Conservation (phyloP, 108 stramenopile species). For the Discostella pseudostelligera region DNA sequence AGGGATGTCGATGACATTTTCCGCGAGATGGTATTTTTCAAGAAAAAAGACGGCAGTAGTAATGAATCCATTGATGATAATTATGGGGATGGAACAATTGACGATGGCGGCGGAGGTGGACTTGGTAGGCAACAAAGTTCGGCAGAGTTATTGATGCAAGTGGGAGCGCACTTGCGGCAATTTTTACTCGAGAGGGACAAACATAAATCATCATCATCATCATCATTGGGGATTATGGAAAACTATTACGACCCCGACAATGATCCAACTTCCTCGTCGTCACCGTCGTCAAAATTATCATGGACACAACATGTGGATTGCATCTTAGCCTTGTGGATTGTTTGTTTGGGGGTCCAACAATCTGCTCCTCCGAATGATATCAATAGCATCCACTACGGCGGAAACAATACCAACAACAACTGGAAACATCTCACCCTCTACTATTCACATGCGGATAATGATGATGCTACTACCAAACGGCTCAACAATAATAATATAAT, state of each 20-base stretch:
- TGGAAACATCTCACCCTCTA: too few species aligned
- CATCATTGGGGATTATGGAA: too few species aligned
- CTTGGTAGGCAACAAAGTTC: too few species aligned
- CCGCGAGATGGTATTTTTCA: background rate
- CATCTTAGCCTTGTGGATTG: background rate
- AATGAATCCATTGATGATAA: background rate
- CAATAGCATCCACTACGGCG: too few species aligned
- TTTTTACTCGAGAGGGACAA: conserved; percentile 3
- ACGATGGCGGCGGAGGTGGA: too few species aligned
- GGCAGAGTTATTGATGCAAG: background rate
- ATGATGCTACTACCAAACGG: background rate
- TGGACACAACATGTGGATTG: conserved; percentile 6
- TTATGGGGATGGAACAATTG: too few species aligned
- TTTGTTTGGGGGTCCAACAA: background rate
- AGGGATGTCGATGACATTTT: background rate
- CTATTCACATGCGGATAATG: background rate
- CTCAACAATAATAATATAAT: background rate
- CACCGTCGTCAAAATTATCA: background rate
- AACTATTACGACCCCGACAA: too few species aligned
- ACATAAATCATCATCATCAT: too few species aligned
- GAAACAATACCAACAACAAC: background rate
- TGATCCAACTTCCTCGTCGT: too few species aligned
- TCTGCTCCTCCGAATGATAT: background rate
- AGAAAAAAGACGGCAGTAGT: background rate
- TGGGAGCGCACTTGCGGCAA: background rate